Conservation (phyloP, 306 rosid genomes). For the Mucuna pruriens region DNA sequence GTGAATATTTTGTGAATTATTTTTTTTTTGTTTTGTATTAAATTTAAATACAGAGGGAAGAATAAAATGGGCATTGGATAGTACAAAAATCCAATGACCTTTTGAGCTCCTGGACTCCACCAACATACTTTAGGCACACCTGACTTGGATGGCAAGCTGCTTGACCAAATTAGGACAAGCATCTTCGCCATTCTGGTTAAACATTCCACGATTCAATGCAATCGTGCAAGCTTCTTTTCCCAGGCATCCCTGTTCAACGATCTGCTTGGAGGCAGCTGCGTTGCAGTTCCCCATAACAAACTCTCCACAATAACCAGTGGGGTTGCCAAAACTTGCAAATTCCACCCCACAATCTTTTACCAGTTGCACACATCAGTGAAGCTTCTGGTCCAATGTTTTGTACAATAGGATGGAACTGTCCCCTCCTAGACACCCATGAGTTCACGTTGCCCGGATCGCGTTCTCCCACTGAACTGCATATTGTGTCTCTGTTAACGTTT, state of each 20-base stretch:
- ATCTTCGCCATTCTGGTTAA: slow-evolving; percentile 40
- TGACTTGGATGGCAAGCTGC: slow-evolving; percentile 65
- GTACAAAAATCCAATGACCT: neutral
- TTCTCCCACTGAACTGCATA: slow-evolving; percentile 61
- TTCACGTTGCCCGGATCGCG: slow-evolving; percentile 62
- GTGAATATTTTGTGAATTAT: too few relatives aligned
- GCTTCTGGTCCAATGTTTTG: slow-evolving; percentile 35
- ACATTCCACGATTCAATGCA: slow-evolving; percentile 44
- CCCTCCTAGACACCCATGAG: slow-evolving; percentile 56
- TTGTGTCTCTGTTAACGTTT: slow-evolving; percentile 67
- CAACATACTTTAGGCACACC: slow-evolving; percentile 44
- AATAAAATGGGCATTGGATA: neutral
- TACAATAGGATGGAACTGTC: slow-evolving; percentile 21
- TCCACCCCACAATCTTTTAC: slow-evolving; percentile 59
- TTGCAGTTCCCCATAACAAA: slow-evolving; percentile 56
- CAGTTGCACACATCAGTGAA: slow-evolving; percentile 50
- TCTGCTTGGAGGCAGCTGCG: slow-evolving; percentile 23
- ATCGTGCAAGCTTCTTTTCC: slow-evolving; percentile 59
- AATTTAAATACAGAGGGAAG: too few relatives aligned
- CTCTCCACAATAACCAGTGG: slow-evolving; percentile 65
- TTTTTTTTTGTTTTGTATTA: too few relatives aligned
- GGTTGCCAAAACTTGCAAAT: slow-evolving; percentile 83
- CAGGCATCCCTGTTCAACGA: slow-evolving; percentile 64
- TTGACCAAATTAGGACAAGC: slow-evolving; percentile 53
- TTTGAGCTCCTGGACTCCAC: neutral